These are phyloP conservation scores for Sporothrix inflata DNA, from an alignment of 2,329 filamentous ascomycete species.

Conservation along the genomic window DNA sequence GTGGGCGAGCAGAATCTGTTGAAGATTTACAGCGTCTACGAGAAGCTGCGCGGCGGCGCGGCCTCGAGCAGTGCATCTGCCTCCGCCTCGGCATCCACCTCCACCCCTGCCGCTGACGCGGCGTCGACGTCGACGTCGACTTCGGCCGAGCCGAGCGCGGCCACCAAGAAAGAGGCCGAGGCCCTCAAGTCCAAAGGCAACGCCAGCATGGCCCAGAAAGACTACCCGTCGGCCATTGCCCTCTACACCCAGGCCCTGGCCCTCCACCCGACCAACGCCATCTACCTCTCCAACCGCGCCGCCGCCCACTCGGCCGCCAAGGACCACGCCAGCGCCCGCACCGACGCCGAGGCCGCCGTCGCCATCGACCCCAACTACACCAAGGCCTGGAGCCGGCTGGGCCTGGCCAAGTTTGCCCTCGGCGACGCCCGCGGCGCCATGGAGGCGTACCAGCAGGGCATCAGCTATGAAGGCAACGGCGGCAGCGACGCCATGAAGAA, in stretches of 20 bases:
- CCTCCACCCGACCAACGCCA: conserved; percentile 81
- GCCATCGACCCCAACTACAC: conserved; percentile 89
- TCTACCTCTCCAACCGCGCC: conserved; percentile 97
- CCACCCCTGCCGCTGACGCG: conserved; percentile 46
- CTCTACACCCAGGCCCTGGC: conserved; percentile 85
- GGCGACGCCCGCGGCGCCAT: conserved; percentile 89
- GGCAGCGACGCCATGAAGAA: conserved; percentile 98
- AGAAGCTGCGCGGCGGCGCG: conserved; percentile 70
- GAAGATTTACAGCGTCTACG: conserved; percentile 93
- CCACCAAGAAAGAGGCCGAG: conserved; percentile 79
- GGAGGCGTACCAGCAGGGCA: conserved; percentile 92
- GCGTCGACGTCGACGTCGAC: conserved; percentile 43
- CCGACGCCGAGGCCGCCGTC: conserved; percentile 90
- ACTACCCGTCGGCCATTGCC: conserved; percentile 81
- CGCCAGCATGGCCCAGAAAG: conserved; percentile 91
- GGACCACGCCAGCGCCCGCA: conserved; percentile 80
- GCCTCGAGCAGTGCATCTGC: conserved; percentile 45
- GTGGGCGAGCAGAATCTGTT: conserved; percentile 85
- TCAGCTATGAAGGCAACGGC: conserved; percentile 90
- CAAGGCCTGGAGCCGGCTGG: conserved; percentile 94
- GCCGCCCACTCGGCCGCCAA: conserved; percentile 85
- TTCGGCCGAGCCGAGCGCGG: conserved; percentile 37
- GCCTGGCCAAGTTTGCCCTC: conserved; percentile 86
- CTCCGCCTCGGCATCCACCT: conserved; percentile 44
- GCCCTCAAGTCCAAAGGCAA: conserved; percentile 88